phyloP scores from a whole-genome alignment of 805 yeast species.

The Metschnikowia corniflorae region DNA sequence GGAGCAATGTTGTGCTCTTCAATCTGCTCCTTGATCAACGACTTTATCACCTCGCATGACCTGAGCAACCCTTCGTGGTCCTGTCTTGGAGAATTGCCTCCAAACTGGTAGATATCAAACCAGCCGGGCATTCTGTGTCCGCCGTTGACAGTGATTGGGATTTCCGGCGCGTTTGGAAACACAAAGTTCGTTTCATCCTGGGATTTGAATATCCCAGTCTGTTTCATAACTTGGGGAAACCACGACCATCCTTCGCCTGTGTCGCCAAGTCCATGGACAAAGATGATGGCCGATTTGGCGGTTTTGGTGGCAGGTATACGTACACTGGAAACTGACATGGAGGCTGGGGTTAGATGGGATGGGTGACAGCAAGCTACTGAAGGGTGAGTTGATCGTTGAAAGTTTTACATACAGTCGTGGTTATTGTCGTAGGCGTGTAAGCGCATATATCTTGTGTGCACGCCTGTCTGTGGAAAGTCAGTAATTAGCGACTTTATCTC shows the following conservation, averaged over 20 bases:
- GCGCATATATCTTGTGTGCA: too few species aligned
- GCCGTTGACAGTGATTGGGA: slow-evolving; percentile 64
- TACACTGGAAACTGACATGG: slow-evolving; percentile 24
- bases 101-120: slow-evolving; percentile 72
- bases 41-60: slow-evolving; percentile 44
- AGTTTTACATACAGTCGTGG: too few species aligned
- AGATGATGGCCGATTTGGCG: slow-evolving; percentile 56
- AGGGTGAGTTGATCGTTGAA: too few species aligned
- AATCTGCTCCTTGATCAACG: slow-evolving; percentile 50
- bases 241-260: slow-evolving; percentile 87
- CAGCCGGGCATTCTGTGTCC: slow-evolving; percentile 76
- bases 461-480: too few species aligned
- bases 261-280: slow-evolving; percentile 91
- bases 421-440: too few species aligned
- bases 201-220: slow-evolving; percentile 43
- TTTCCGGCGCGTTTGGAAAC: slow-evolving; percentile 86
- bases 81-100: slow-evolving; percentile 41
- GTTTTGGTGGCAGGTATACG: slow-evolving; percentile 27
- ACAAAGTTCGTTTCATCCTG: slow-evolving; percentile 55
- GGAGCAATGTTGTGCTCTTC: slow-evolving; percentile 50
- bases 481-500: too few species aligned
- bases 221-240: slow-evolving; percentile 61
- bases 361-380: too few species aligned
- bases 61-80: slow-evolving; percentile 55
- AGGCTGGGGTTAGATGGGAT: too few species aligned